Evolutionary conservation across 1,284 basidiomycete species (phyloP).

Genomic region (Neolentinus lepideus): DNA sequence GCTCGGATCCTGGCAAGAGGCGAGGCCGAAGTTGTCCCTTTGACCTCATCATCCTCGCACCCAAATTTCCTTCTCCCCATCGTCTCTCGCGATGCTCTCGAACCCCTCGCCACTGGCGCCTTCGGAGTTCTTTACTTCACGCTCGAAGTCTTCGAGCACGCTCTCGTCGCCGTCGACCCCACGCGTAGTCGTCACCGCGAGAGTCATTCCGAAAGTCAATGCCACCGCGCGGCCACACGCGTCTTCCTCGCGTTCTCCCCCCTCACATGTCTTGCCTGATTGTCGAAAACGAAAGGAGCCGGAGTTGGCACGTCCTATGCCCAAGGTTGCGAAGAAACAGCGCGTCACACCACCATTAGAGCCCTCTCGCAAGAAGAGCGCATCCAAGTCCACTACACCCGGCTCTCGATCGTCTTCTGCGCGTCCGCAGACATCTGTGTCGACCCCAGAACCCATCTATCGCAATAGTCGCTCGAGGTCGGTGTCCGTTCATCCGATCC

Average conservation of each 20-base stretch:
- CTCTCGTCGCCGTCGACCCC: neutral
- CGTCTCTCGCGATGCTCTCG: neutral
- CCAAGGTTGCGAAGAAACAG: neutral
- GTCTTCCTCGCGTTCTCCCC: neutral
- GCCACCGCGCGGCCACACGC: neutral
- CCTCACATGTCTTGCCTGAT: neutral
- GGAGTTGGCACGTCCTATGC: neutral
- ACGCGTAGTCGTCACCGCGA: neutral
- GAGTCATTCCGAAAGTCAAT: neutral
- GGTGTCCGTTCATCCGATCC: slow-evolving; percentile 19
- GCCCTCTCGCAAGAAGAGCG: neutral
- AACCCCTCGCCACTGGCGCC: neutral
- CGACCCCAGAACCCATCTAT: neutral
- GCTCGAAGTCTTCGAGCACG: neutral
- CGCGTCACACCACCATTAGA: neutral
- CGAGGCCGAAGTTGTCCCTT: neutral
- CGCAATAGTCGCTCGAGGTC: slow-evolving; percentile 23
- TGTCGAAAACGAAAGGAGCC: neutral
- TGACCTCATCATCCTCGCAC: neutral
- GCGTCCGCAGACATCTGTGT: neutral
- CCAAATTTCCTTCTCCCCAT: neutral
- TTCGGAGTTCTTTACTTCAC: neutral
- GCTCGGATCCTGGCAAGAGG: neutral
- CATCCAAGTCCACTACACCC: neutral
- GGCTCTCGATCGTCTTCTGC: neutral